These are phyloP conservation scores for Clarireedia monteithiana DNA, from an alignment of 2,329 filamentous ascomycete genomes.

Conservation along the genomic window DNA sequence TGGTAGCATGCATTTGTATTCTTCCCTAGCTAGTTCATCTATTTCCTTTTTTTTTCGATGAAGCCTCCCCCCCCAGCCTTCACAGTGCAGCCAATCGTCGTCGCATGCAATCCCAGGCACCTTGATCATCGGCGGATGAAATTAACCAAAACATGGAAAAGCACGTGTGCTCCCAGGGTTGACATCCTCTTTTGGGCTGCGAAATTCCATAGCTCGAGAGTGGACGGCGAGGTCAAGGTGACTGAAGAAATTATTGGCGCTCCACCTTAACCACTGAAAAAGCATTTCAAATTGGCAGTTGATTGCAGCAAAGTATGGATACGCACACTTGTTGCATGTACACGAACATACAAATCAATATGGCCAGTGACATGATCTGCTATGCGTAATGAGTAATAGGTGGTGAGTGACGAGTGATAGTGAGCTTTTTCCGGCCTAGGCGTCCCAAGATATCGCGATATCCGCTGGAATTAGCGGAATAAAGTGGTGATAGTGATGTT, in stretches of 20 bases:
- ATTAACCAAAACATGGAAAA: constrained; percentile 27
- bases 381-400: too few species aligned
- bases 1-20: neutral
- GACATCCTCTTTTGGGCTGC: neutral
- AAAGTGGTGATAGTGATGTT: neutral
- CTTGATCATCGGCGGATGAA: neutral
- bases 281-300: too few species aligned
- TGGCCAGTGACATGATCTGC: too few species aligned
- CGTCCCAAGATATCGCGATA: constrained; percentile 1
- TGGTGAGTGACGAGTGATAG: too few species aligned
- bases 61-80: neutral
- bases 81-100: neutral
- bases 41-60: neutral
- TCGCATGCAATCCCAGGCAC: neutral
- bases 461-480: neutral
- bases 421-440: too few species aligned
- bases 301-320: too few species aligned
- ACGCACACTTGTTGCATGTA: too few species aligned
- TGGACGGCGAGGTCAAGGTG: constrained; percentile 7
- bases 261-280: too few species aligned
- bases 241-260: too few species aligned
- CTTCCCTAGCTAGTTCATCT: neutral
- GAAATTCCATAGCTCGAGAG: neutral
- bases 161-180: constrained; percentile 15
- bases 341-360: too few species aligned